Evolutionary conservation across 2,329 filamentous ascomycete species (phyloP).

Genomic region (Incumbomyces lentus): DNA sequence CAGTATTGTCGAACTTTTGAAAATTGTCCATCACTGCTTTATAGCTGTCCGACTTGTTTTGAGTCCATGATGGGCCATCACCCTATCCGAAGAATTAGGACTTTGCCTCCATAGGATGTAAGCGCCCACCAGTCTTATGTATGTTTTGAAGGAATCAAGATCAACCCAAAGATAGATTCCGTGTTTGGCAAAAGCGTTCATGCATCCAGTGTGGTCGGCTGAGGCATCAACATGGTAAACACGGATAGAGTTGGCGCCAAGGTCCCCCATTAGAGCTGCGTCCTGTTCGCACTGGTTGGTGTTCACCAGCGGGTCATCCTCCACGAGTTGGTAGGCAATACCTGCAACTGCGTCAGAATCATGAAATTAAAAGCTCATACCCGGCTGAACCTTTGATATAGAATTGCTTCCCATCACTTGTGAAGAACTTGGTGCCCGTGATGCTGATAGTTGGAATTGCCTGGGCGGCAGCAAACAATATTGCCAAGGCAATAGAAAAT

Average conservation of each 20-base stretch:
- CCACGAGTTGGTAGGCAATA: slow-evolving; percentile 59
- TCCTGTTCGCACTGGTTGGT: slow-evolving; percentile 67
- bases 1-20: slow-evolving; percentile 64
- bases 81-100: slow-evolving; percentile 24
- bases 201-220: slow-evolving; percentile 65
- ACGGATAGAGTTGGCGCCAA: slow-evolving; percentile 75
- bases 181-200: slow-evolving; percentile 66
- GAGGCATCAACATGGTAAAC: slow-evolving; percentile 75
- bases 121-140: slow-evolving; percentile 31
- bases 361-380: no score
- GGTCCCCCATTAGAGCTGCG: slow-evolving; percentile 62
- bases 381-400: slow-evolving; percentile 61
- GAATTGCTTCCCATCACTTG: slow-evolving; percentile 68
- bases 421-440: slow-evolving; percentile 77
- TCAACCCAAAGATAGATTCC: slow-evolving; percentile 81
- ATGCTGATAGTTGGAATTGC: slow-evolving; percentile 47
- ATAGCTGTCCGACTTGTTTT: slow-evolving; percentile 59
- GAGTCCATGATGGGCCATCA: slow-evolving; percentile 59
- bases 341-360: slow-evolving; percentile 38
- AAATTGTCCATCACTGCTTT: slow-evolving; percentile 66
- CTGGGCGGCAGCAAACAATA: slow-evolving; percentile 25
- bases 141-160: slow-evolving; percentile 47
- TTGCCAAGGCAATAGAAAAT: slow-evolving; percentile 10
- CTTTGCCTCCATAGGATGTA: neutral
- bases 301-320: slow-evolving; percentile 66